Percentiles rank a stretch among this genome's conserved stretches.
These are phyloP conservation scores for Sporisorium exsertum DNA, from an alignment of 1,284 basidiomycete species.

Conservation along the genomic window DNA sequence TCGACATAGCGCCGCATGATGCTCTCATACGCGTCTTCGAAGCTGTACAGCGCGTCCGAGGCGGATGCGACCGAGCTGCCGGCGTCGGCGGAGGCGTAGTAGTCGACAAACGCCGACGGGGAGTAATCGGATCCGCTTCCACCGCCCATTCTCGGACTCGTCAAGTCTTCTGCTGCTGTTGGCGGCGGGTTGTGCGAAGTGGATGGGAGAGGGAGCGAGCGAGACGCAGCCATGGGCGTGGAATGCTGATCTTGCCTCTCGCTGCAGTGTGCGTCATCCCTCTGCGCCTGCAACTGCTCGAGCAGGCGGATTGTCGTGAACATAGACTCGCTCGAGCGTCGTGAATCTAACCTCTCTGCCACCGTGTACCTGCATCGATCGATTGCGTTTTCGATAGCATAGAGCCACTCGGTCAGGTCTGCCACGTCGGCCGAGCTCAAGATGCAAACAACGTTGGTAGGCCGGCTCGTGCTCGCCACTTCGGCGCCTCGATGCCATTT, in stretches of 20 bases:
- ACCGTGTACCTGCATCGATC: background rate
- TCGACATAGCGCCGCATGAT: constrained; percentile 24
- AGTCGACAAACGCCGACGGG: constrained; percentile 21
- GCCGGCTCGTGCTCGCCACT: background rate
- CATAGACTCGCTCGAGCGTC: constrained; percentile 15
- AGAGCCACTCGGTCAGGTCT: constrained; percentile 24
- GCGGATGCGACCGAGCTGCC: background rate
- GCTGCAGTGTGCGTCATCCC: background rate
- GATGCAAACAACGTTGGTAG: constrained; percentile 1
- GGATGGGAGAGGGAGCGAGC: constrained; percentile 1
- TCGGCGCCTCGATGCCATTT: background rate
- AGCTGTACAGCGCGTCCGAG: constrained; percentile 9
- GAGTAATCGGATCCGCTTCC: constrained; percentile 15
- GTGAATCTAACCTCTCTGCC: background rate
- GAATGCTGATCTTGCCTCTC: constrained; percentile 3
- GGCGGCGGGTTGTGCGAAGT: background rate
- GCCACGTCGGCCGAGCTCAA: constrained; percentile 25
- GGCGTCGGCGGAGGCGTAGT: constrained; percentile 10
- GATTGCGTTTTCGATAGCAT: constrained; percentile 12
- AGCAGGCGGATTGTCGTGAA: constrained; percentile 13
- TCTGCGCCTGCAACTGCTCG: constrained; percentile 15
- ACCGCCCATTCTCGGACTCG: too few species aligned
- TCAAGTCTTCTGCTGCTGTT: background rate
- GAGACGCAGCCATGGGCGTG: constrained; percentile 7
- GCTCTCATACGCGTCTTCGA: constrained; percentile 31